These are phyloP conservation scores for Fraxinus latifolia DNA, from an alignment of 305 asterid genomes.

Conservation along the genomic window DNA sequence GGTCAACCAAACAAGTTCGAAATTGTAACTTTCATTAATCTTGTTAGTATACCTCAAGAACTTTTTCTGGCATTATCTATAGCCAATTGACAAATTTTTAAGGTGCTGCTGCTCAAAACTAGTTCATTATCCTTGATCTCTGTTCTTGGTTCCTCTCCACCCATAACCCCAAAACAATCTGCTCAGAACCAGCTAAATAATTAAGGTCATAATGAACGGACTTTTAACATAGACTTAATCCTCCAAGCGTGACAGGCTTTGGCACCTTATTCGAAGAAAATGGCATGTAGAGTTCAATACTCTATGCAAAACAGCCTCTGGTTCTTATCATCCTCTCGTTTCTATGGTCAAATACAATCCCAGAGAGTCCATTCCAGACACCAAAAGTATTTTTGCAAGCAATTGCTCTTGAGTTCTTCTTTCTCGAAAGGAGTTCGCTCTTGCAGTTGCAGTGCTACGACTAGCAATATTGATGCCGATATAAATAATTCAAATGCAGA, in stretches of 20 bases:
- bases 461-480: neutral
- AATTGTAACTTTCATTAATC: neutral
- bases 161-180: neutral
- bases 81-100: neutral
- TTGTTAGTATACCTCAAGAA: neutral
- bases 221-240: neutral
- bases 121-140: neutral
- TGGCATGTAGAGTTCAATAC: conserved; percentile 63
- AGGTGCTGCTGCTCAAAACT: neutral
- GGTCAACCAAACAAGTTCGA: neutral
- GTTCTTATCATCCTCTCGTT: conserved; percentile 34
- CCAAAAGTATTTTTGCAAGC: conserved; percentile 26
- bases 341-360: conserved; percentile 23
- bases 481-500: conserved; percentile 25
- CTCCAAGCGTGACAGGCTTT: neutral
- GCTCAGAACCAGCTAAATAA: neutral
- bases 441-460: conserved; percentile 45
- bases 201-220: neutral
- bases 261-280: conserved; percentile 9
- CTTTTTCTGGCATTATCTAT: neutral
- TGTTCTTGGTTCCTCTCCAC: neutral
- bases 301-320: conserved; percentile 56
- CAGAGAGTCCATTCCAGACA: conserved; percentile 28
- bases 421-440: conserved; percentile 33
- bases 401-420: conserved; percentile 8